These are phyloP conservation scores for Sordariomycetes sp. DNA, from an alignment of 2,329 filamentous ascomycete species.

Conservation along the genomic window DNA sequence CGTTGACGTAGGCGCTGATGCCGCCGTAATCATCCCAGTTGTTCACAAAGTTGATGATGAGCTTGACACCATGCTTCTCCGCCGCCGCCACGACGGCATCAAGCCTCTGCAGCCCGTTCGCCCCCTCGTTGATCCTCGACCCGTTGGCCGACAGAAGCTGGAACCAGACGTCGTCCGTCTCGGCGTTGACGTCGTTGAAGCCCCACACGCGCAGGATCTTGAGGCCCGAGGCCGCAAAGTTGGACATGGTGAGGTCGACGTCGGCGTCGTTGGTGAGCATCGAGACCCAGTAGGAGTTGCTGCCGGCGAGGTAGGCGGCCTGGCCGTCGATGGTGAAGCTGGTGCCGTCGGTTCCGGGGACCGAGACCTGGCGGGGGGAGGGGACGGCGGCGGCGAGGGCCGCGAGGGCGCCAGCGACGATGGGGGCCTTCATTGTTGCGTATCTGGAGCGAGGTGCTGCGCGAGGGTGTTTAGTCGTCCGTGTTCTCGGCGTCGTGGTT, in stretches of 20 bases:
- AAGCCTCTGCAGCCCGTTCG: conserved; percentile 43
- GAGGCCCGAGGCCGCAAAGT: conserved; percentile 34
- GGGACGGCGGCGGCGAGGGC: not conserved
- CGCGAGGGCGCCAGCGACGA: not conserved
- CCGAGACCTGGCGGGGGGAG: conserved; percentile 8
- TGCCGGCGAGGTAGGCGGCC: conserved; percentile 35
- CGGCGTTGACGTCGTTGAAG: conserved; percentile 41
- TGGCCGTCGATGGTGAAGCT: conserved; percentile 28
- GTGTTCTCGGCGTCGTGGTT: not conserved
- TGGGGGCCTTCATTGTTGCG: not conserved
- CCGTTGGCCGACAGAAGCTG: conserved; percentile 33
- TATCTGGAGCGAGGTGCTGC: not conserved
- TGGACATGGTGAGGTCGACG: conserved; percentile 36
- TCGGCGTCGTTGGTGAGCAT: conserved; percentile 40
- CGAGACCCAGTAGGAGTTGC: conserved; percentile 43
- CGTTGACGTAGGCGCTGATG: conserved; percentile 44
- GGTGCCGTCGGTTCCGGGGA: conserved; percentile 13
- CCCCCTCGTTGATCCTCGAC: conserved; percentile 46
- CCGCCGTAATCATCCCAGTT: conserved; percentile 58
- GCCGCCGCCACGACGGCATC: conserved; percentile 50
- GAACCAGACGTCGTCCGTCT: conserved; percentile 29
- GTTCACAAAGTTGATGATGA: conserved; percentile 54
- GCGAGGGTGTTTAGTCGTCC: not conserved
- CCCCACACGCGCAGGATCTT: conserved; percentile 49
- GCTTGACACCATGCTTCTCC: conserved; percentile 43